Base-by-base conservation (phyloP, 2,329 filamentous ascomycete species). In the Coniochaeta sp. region DNA sequence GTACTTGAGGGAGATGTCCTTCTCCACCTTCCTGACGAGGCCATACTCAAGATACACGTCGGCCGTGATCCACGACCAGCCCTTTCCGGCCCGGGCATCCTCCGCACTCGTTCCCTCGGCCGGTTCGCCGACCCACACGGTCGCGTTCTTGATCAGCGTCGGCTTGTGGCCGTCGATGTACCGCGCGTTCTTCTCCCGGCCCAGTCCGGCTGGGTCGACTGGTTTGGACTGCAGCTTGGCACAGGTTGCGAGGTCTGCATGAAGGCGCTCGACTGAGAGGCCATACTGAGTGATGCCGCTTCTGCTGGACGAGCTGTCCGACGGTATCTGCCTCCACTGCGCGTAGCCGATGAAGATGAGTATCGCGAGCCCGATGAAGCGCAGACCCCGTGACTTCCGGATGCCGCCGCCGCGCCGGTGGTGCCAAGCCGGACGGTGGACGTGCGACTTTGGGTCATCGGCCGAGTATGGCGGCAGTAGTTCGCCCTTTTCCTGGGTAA, bases 71-170 rank as follows among this genome's bases (percentile, higher is more conserved):
- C 84, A 87, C 22, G 70, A 63, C 67, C 76, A 86, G 28, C 82
- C 82, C 53, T 77, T 77, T 16, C 83, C 83, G 26, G 71, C 71
- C 35, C 74, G 72, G 1, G 79, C 79, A 57, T 82, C 80, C 45
- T 77, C 74, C 6, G 69, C 63, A 7, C 72, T 75, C 1, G 75
- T 77, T 9, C 79, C 80, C 30, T 71, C 52, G 0, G 60, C 63
- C 0, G 84, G 79, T 65, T 86, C 83, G 30, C 83, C 84, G 3
- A 79, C 71, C 84, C 83, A 87, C 18, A 87, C 73, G 1, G 78
- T 82, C 4, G 83, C 83, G 61, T 87, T 87, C 55, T 74, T 78
- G 57, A 87, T 85, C 35, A 87, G 71, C 0, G 81, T 81, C 0
- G 83, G 76, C 55, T 74, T 76, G 50, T 77, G 73, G 49, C 81